Percentiles rank a stretch among this genome's conserved stretches.
phyloP scores from a whole-genome alignment of 2,329 filamentous ascomycete genomes.

The Calonectria hongkongensis region DNA sequence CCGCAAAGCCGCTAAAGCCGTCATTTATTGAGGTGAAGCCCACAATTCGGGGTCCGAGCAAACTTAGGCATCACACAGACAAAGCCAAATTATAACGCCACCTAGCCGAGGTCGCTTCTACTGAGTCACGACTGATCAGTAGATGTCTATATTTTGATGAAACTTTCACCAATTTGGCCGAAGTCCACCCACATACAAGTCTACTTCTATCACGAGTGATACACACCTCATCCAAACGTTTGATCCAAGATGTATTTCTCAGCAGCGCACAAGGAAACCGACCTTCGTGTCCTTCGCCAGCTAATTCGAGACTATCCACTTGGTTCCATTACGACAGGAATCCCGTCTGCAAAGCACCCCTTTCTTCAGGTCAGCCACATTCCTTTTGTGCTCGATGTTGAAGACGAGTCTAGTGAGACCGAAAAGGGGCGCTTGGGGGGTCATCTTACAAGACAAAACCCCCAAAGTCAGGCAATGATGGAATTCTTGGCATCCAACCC shows the following conservation, averaged over 20 bases:
- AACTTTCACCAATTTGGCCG: too few relatives aligned
- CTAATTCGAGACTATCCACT: background rate
- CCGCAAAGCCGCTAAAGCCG: too few relatives aligned
- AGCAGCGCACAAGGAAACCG: background rate
- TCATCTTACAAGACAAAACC: slow-evolving; percentile 78
- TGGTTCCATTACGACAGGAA: slow-evolving; percentile 66
- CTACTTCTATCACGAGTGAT: too few relatives aligned
- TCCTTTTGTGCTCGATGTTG: slow-evolving; percentile 74
- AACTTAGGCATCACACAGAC: too few relatives aligned
- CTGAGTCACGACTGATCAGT: too few relatives aligned
- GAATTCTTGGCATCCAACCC: slow-evolving; percentile 58
- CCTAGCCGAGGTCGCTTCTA: too few relatives aligned
- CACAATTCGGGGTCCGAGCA: too few relatives aligned
- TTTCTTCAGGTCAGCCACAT: slow-evolving; percentile 77
- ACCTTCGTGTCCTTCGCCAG: background rate
- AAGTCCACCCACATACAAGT: too few relatives aligned
- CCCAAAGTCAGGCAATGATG: slow-evolving; percentile 77
- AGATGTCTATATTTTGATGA: too few relatives aligned
- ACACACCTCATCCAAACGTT: too few relatives aligned
- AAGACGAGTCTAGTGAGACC: slow-evolving; percentile 62
- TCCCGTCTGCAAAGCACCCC: slow-evolving; percentile 68
- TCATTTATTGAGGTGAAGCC: too few relatives aligned
- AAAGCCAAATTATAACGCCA: too few relatives aligned
- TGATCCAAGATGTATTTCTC: background rate
- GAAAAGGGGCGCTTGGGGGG: slow-evolving; percentile 71